phyloP scores from a whole-genome alignment of 768 basidiomycete genomes.

The Pisolithus orientalis region DNA sequence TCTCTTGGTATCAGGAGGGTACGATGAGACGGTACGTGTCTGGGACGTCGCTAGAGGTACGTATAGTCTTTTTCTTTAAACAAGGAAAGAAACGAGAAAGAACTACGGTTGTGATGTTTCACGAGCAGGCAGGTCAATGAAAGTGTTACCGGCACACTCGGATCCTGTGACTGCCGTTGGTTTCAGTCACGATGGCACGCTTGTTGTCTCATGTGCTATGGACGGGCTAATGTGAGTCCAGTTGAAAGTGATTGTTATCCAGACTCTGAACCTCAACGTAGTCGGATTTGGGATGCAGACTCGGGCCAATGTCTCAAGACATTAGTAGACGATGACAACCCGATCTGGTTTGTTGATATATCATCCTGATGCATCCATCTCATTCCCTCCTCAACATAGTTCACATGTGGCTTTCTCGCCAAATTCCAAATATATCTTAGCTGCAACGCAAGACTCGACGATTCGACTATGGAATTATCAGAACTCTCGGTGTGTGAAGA shows the following conservation, averaged over 20 bases:
- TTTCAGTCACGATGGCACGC: conserved; percentile 92
- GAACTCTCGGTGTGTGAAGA: conserved; percentile 86
- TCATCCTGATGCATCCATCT: conserved; percentile 6
- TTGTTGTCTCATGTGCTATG: conserved; percentile 93
- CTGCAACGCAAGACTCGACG: conserved; percentile 90
- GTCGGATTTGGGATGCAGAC: conserved; percentile 95
- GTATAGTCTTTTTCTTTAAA: conserved; percentile 1
- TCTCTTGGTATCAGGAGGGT: conserved; percentile 87
- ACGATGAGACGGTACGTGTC: conserved; percentile 93
- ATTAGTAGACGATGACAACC: conserved; percentile 92
- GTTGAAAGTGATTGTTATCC: neutral
- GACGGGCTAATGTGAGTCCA: conserved; percentile 87
- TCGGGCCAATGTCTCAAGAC: conserved; percentile 98
- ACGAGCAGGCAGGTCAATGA: conserved; percentile 66
- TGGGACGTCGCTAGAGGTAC: conserved; percentile 92
- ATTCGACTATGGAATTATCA: conserved; percentile 95
- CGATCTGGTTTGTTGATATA: conserved; percentile 59
- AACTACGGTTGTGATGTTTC: conserved; percentile 1
- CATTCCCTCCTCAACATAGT: conserved; percentile 31
- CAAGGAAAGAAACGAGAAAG: no score
- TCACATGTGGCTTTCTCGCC: conserved; percentile 90
- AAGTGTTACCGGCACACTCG: conserved; percentile 90
- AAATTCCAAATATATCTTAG: conserved; percentile 85
- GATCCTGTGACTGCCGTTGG: conserved; percentile 93
- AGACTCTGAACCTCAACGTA: conserved; percentile 25